Evolutionary conservation across 2,329 filamentous ascomycete genomes (phyloP), one percentile per base, ranked within the genome.

Genomic region (Geosmithia morbida): DNA sequence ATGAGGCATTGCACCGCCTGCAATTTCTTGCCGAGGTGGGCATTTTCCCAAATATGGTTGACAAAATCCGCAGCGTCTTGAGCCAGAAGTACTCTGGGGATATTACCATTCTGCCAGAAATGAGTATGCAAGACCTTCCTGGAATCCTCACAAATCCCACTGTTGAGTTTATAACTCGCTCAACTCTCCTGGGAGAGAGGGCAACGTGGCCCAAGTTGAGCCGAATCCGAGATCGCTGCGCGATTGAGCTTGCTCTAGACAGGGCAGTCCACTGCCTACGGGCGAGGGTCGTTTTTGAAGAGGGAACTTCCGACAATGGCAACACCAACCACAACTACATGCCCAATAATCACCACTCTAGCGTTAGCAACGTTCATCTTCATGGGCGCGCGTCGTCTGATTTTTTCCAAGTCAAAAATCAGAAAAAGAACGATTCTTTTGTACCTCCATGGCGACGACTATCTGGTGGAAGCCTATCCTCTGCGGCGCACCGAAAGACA

Each of bases 31-130:
- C 85, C 0, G 87, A 95, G 57, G 64, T 94, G 30, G 87, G 87
- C 17, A 66, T 94, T 42, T 82, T 92, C 51, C 85, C 87, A 16
- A 92, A 83, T 49, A 70, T 85, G 1, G 73, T 87, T 53, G 86
- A 82, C 44, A 94, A 95, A 60, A 71, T 82, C 19, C 76, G 79
- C 41, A 89, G 86, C 2, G 80, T 97, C 16, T 71, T 97, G 45
- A 89, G 81, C 52, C 90, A 97, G 57, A 87, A 85, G 52, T 97
- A 97, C 58, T 89, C 86, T 2, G 90, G 90, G 7, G 89, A 97
- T 62, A 95, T 97, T 59, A 97, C 88, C 43, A 95, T 97, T 47
- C 72, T 94, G 30, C 89, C 89, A 0, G 79, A 87, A 47, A 82
- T 94, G 49, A 76, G 75, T 4, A 79, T 84, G 46, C 72, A 79